Evolutionary conservation across 352 stramenopile species (phyloP), one percentile per base, ranked within the genome.

Genomic region (Globisporangium mamillatum): DNA sequence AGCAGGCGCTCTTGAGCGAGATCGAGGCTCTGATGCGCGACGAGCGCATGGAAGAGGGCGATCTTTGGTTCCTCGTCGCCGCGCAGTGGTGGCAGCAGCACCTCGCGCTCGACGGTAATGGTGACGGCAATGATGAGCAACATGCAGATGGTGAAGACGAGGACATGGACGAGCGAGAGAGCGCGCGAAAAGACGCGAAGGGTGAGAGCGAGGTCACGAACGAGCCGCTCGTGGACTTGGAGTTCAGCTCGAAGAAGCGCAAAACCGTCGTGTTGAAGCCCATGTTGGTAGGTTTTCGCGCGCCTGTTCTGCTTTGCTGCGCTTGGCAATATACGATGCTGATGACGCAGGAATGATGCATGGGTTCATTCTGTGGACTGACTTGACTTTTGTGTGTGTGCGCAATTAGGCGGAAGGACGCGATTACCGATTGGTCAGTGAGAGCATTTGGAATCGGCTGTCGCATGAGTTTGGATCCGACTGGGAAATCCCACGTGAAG

Each of bases 371-470:
- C 16, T 10, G 63, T 53, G 55, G 22, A 59, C 22, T 60, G 55
- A 59, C 46, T n/a, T 62, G 38, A 27, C 52, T 27, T 3, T 60
- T 12, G 9, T 58, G 10, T 58, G 10, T 61, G 29, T 27, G 27
- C 32, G 25, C 27, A 32, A 29, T 12, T 61, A 89, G 82, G 78
- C 80, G n/a, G 86, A 94, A 70, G 77, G 73, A 8, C 73, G 59
- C 18, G 78, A 94, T 72, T 94, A 84, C 66, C 76, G 78, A 6
- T 60, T 92, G 0, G 86, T 94, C 63, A 93, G 83, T 63, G 74
- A 89, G 63, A 73, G 74, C 27, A 81, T 94, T 48, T 94, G 86
- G 86, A 88, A 82, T 55, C 72, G 82, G 22, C 65, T 94, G 27
- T 82, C 76, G 29, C 75, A 91, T 63, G 71, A 73, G 44, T 91